These are phyloP conservation scores for Polychaeton citri DNA, from an alignment of 2,329 filamentous ascomycete genomes.

Conservation along the genomic window DNA sequence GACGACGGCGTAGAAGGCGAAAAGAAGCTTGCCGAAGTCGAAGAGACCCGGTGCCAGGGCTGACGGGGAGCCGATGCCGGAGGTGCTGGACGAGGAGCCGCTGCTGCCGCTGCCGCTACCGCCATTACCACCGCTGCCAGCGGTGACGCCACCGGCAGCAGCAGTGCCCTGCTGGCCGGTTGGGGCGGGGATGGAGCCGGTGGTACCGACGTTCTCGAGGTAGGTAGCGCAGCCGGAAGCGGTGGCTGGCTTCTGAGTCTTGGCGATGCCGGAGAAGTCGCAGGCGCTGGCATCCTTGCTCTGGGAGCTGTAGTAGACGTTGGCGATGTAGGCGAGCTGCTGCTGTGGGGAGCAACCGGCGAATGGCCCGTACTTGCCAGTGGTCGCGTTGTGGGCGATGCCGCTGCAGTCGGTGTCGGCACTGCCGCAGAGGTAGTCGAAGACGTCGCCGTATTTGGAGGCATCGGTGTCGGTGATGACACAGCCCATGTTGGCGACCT, in stretches of 20 bases:
- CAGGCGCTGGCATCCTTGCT: background rate
- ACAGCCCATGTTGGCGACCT: background rate
- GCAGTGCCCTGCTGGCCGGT: background rate
- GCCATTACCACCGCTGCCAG: background rate
- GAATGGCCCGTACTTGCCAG: background rate
- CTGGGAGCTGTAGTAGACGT: background rate
- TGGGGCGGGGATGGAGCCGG: background rate
- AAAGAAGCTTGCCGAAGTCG: background rate
- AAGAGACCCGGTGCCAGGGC: background rate
- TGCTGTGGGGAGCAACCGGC: background rate
- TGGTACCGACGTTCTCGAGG: background rate
- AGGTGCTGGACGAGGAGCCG: background rate
- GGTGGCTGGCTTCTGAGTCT: background rate
- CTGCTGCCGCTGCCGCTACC: background rate
- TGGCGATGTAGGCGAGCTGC: background rate
- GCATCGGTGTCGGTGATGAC: background rate
- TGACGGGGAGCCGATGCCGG: background rate
- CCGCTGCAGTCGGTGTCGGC: background rate
- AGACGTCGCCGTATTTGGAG: background rate
- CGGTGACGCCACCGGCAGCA: background rate
- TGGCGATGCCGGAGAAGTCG: background rate
- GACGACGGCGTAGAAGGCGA: background rate
- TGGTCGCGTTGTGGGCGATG: background rate
- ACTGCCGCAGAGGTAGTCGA: background rate
- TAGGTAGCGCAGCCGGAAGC: slow-evolving; percentile 1